phyloP scores from a whole-genome alignment of 139 green algal species.

The Chlorella sp. region DNA sequence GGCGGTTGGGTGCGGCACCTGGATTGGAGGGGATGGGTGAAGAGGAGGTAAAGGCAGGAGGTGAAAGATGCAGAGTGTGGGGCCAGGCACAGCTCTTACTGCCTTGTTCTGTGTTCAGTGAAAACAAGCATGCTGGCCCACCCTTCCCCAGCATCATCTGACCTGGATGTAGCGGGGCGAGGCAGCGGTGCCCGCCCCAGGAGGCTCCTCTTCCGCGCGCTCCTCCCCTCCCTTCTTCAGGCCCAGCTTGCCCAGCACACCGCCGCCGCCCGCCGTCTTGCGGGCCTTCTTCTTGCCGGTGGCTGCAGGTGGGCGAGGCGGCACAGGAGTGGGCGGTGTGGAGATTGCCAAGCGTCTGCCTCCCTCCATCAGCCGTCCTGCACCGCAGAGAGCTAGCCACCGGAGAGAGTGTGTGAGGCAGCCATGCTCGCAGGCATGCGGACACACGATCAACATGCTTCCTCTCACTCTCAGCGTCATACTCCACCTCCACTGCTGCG shows the following conservation, averaged over 20 bases:
- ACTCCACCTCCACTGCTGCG: not conserved
- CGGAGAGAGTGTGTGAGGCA: too few relatives aligned
- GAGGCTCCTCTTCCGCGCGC: not conserved
- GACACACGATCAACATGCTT: too few relatives aligned
- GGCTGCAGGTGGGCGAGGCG: not conserved
- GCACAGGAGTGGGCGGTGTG: not conserved
- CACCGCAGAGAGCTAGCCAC: too few relatives aligned
- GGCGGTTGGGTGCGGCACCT: not conserved
- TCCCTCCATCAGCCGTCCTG: too few relatives aligned
- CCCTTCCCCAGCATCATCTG: too few relatives aligned
- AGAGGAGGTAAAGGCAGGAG: too few relatives aligned
- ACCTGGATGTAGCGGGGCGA: constrained; percentile 6
- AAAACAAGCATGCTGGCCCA: too few relatives aligned
- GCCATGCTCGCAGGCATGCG: too few relatives aligned
- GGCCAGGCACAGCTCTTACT: too few relatives aligned
- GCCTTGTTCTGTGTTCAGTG: too few relatives aligned
- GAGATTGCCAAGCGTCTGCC: too few relatives aligned
- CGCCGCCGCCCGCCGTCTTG: constrained; percentile 5
- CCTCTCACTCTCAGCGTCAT: constrained; percentile 22
- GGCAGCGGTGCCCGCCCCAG: not conserved
- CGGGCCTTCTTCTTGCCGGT: not conserved
- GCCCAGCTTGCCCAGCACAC: not conserved
- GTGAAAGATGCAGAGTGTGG: too few relatives aligned
- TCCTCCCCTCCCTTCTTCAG: not conserved
- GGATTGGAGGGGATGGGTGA: not conserved